A percentile compares a stretch with the other conserved stretches of the same genome.
Conservation (phyloP, 1,284 basidiomycete species). For the Moesziomyces parantarcticus region DNA sequence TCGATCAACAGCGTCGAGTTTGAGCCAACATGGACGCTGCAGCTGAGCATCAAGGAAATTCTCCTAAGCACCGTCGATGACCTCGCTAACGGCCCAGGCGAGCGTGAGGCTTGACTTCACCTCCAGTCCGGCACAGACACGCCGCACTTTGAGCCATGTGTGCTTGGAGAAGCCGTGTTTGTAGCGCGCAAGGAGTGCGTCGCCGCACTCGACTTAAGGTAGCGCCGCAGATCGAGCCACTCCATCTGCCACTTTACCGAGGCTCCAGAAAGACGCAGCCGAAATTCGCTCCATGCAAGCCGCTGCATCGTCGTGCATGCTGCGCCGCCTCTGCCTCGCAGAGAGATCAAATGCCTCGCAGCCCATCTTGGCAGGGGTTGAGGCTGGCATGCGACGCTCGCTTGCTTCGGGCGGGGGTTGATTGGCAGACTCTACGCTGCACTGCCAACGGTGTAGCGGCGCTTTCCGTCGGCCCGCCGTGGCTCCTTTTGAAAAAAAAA, state of each 20-base stretch:
- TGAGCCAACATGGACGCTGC: not conserved
- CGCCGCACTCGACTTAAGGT: not conserved
- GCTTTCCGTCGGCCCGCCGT: not conserved
- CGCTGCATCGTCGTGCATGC: constrained; percentile 14
- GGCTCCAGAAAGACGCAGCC: not conserved
- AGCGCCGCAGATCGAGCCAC: not conserved
- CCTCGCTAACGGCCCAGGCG: not conserved
- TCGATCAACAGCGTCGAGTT: not conserved
- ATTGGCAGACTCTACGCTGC: not conserved
- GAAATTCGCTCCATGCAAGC: constrained; percentile 5
- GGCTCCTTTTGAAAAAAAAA: not conserved
- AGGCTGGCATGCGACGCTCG: constrained; percentile 5
- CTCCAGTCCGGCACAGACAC: no score
- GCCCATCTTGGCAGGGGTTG: constrained; percentile 1
- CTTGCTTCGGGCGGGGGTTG: not conserved
- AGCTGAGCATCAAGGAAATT: not conserved
- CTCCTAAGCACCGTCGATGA: not conserved
- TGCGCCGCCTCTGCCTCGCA: no score
- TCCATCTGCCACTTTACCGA: no score
- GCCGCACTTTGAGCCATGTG: no score
- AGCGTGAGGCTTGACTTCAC: not conserved
- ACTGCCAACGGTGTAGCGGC: not conserved
- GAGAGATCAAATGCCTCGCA: constrained; percentile 8
- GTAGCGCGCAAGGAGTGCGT: not conserved
- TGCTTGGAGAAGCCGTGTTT: not conserved